Conservation (phyloP, 2,329 filamentous ascomycete genomes). For the Fusarium falciforme region DNA sequence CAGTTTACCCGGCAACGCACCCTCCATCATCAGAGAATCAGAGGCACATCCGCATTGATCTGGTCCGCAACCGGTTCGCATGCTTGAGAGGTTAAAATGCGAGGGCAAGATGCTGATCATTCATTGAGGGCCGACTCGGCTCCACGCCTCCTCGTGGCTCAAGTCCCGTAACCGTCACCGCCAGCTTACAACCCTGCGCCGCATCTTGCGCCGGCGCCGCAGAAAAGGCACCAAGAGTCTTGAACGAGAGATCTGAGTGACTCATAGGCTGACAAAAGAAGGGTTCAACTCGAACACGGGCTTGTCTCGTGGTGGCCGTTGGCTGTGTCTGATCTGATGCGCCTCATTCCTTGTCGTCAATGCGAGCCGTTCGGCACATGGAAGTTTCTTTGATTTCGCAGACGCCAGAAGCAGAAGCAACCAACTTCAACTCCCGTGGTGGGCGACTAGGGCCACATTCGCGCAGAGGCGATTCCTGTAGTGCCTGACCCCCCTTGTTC, state of each 20-base stretch:
- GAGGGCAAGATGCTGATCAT: conserved; percentile 27
- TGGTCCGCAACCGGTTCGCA: conserved; percentile 18
- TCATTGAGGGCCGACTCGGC: conserved; percentile 30
- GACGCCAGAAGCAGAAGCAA: conserved; percentile 8
- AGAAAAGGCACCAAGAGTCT: conserved; percentile 30
- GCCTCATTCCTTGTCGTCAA: conserved; percentile 26
- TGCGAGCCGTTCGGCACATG: conserved; percentile 41
- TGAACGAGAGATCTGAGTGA: conserved; percentile 32
- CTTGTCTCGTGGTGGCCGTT: conserved; percentile 19
- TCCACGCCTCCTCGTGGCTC: conserved; percentile 35
- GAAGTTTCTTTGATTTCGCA: conserved; percentile 27
- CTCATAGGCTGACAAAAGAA: conserved; percentile 36
- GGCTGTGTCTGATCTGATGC: conserved; percentile 18
- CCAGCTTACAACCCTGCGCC: conserved; percentile 31
- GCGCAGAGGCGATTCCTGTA: neutral
- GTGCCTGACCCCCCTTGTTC: conserved; percentile 34
- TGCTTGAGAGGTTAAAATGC: conserved; percentile 9
- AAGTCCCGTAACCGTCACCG: conserved; percentile 29
- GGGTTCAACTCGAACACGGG: conserved; percentile 18
- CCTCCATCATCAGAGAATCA: conserved; percentile 18
- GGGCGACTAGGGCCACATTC: conserved; percentile 19
- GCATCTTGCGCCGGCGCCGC: conserved; percentile 31
- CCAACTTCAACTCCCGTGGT: conserved; percentile 37
- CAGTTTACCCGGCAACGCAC: conserved; percentile 24
- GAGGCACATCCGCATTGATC: conserved; percentile 13